phyloP scores from a whole-genome alignment of 78 protist species.

The Monosiga brevicollis region DNA sequence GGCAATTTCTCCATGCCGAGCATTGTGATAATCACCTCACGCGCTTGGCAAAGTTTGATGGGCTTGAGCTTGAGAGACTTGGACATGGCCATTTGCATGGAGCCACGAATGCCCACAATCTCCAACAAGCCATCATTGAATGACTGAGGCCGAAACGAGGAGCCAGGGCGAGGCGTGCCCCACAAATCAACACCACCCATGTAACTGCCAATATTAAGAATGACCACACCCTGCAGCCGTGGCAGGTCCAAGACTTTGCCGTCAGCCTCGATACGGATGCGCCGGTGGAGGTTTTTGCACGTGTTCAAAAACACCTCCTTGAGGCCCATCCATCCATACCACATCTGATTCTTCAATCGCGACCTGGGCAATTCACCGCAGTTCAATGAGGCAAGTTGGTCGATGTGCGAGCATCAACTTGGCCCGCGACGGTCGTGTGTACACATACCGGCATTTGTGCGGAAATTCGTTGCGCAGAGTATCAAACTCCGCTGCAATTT shows the following conservation, averaged over 20 bases:
- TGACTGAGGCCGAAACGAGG: too few species aligned
- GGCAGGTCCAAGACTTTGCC: not conserved
- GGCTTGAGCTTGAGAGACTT: too few species aligned
- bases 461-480: conserved; percentile 1
- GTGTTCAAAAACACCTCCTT: not conserved
- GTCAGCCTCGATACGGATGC: not conserved
- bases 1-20: not conserved
- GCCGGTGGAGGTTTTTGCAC: conserved; percentile 17
- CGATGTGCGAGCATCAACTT: too few species aligned
- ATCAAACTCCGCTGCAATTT: conserved; percentile 46
- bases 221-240: not conserved
- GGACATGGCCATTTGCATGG: too few species aligned
- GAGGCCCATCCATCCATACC: conserved; percentile 42
- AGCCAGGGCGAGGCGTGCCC: too few species aligned
- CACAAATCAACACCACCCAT: conserved; percentile 14
- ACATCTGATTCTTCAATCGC: not conserved
- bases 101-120: too few species aligned
- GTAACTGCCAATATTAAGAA: conserved; percentile 23
- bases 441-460: not conserved
- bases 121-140: too few species aligned
- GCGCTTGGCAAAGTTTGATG: not conserved
- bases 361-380: too few species aligned
- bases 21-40: not conserved
- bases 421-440: too few species aligned
- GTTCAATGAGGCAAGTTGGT: too few species aligned